These are phyloP conservation scores for Chrysosporium keratinophilum DNA, from an alignment of 2,329 filamentous ascomycete genomes.

Conservation along the genomic window DNA sequence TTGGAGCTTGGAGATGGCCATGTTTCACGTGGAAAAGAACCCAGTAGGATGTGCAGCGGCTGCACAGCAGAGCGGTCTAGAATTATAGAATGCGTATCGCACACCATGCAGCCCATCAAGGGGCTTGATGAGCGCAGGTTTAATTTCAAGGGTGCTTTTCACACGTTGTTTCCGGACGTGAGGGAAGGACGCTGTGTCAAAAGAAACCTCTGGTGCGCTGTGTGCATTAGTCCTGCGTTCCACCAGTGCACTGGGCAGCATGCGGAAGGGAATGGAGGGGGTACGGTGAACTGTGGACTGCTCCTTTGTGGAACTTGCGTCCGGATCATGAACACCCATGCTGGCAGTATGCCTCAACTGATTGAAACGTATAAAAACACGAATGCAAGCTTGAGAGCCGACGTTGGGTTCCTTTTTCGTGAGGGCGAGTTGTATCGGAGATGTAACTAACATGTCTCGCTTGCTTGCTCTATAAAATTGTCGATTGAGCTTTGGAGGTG, in stretches of 20 bases:
- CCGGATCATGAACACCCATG: slow-evolving; percentile 14
- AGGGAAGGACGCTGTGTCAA: slow-evolving; percentile 14
- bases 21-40: slow-evolving; percentile 22
- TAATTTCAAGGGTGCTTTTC: slow-evolving; percentile 23
- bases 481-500: too few species aligned
- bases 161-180: slow-evolving; percentile 17
- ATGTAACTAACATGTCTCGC: neutral
- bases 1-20: slow-evolving; percentile 34
- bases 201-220: slow-evolving; percentile 29
- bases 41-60: slow-evolving; percentile 30
- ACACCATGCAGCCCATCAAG: slow-evolving; percentile 24
- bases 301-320: slow-evolving; percentile 24
- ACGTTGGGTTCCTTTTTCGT: slow-evolving; percentile 22
- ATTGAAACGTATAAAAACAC: slow-evolving; percentile 14
- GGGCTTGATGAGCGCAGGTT: slow-evolving; percentile 15
- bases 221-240: slow-evolving; percentile 34
- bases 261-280: neutral
- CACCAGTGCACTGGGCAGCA: slow-evolving; percentile 24
- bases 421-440: slow-evolving; percentile 18
- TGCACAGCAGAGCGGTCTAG: slow-evolving; percentile 29
- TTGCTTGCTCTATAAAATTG: too few species aligned
- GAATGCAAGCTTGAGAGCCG: slow-evolving; percentile 19
- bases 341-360: slow-evolving; percentile 19
- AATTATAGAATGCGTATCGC: slow-evolving; percentile 29
- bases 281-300: slow-evolving; percentile 22